These are phyloP conservation scores for Umbelopsis sp. DNA, from an alignment of 371 early-diverging fungal genomes.

Conservation along the genomic window DNA sequence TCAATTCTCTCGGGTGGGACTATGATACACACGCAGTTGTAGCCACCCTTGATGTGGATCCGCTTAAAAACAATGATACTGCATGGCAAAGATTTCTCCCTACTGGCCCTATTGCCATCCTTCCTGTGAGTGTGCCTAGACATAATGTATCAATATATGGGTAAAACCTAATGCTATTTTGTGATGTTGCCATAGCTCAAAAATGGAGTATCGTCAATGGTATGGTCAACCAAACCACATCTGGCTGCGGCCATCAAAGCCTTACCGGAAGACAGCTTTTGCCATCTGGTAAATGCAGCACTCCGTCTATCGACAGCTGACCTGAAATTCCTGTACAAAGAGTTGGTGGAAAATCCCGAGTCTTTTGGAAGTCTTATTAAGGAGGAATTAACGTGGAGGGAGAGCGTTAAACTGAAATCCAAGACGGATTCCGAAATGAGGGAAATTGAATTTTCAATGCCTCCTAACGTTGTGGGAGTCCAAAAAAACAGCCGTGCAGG, in stretches of 20 bases:
- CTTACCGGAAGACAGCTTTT: conserved; percentile 67
- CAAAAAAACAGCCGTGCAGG: conserved; percentile 73
- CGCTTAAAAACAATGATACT: conserved; percentile 54
- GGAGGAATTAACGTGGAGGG: conserved; percentile 72
- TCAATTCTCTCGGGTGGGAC: conserved; percentile 86
- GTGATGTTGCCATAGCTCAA: conserved; percentile 39
- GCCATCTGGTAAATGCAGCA: conserved; percentile 80
- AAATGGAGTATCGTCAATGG: conserved; percentile 76
- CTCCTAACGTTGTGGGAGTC: conserved; percentile 70
- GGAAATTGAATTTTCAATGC: conserved; percentile 41
- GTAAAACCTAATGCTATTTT: background rate
- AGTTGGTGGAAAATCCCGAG: conserved; percentile 48
- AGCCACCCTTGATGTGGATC: conserved; percentile 74
- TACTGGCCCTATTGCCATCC: conserved; percentile 90
- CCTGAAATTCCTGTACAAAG: conserved; percentile 68
- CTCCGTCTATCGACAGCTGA: conserved; percentile 75
- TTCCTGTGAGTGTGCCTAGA: conserved; percentile 68
- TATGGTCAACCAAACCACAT: conserved; percentile 84
- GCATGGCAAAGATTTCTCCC: conserved; percentile 97
- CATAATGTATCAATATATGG: background rate
- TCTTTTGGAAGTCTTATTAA: conserved; percentile 50
- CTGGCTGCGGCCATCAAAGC: conserved; percentile 66
- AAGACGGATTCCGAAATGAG: conserved; percentile 27
- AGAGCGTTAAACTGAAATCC: conserved; percentile 42
- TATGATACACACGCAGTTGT: conserved; percentile 90